Percentiles rank a stretch among this genome's conserved stretches.
These are phyloP conservation scores for Mangifera indica DNA, from an alignment of 345 rosid genomes.

Conservation along the genomic window DNA sequence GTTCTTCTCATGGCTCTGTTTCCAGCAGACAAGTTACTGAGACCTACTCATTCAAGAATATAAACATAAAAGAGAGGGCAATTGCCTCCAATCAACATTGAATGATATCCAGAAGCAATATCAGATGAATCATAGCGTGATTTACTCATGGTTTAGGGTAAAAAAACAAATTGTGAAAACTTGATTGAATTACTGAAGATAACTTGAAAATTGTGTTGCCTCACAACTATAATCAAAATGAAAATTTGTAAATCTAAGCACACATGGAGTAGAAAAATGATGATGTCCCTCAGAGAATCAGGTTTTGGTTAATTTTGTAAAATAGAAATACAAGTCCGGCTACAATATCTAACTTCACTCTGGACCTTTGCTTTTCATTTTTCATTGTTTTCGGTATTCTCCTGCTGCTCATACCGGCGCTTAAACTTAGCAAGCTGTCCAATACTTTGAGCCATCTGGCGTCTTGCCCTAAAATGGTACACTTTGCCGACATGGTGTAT, in stretches of 20 bases:
- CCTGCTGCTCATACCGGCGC: constrained; percentile 69
- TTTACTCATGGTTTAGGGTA: background rate
- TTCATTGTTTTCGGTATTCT: constrained; percentile 34
- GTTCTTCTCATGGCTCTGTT: too few species aligned
- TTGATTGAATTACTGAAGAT: background rate
- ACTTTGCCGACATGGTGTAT: constrained; percentile 81
- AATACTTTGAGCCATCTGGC: constrained; percentile 81
- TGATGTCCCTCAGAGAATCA: background rate
- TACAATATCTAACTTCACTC: background rate
- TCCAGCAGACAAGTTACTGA: too few species aligned
- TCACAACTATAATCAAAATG: background rate
- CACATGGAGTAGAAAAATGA: background rate
- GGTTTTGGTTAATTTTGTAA: constrained; percentile 6
- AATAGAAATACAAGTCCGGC: background rate
- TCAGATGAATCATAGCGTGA: background rate
- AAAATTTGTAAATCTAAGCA: background rate
- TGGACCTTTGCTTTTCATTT: constrained; percentile 13
- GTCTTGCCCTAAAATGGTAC: constrained; percentile 80
- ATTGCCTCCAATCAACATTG: background rate
- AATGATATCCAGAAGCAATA: background rate
- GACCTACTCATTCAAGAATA: background rate
- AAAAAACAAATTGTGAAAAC: background rate
- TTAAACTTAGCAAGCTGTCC: constrained; percentile 87
- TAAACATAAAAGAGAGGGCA: background rate
- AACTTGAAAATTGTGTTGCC: background rate